Evolutionary conservation across 2,329 filamentous ascomycete genomes (phyloP).

Genomic region (Fusarium sp.): DNA sequence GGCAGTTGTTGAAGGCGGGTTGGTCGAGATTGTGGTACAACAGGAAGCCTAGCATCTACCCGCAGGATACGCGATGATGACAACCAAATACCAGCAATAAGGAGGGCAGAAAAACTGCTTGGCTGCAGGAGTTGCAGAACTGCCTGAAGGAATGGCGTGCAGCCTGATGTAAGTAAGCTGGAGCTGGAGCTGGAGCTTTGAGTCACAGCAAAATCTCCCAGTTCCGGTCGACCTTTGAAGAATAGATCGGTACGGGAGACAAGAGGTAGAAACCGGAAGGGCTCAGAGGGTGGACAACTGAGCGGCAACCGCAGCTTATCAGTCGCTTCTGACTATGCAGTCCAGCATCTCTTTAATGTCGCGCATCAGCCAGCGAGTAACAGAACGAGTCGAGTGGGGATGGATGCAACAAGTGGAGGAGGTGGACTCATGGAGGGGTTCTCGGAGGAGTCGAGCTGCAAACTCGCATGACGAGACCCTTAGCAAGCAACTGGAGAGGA

Average conservation of each 20-base stretch:
- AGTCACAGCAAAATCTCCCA: slow-evolving; percentile 20
- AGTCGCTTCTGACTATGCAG: slow-evolving; percentile 39
- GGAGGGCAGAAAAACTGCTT: slow-evolving; percentile 12
- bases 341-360: slow-evolving; percentile 39
- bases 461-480: slow-evolving; percentile 31
- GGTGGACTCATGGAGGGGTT: slow-evolving; percentile 40
- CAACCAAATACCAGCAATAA: slow-evolving; percentile 11
- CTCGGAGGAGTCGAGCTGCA: slow-evolving; percentile 35
- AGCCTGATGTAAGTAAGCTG: slow-evolving; percentile 24
- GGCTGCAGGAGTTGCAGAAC: slow-evolving; percentile 24
- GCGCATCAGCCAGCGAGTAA: slow-evolving; percentile 38
- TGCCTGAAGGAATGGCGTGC: slow-evolving; percentile 14
- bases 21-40: slow-evolving; percentile 36
- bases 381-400: slow-evolving; percentile 35
- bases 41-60: slow-evolving; percentile 27
- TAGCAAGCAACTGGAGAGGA: not conserved
- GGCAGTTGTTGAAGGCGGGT: slow-evolving; percentile 23
- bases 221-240: slow-evolving; percentile 33
- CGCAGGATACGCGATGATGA: slow-evolving; percentile 16
- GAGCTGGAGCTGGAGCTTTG: slow-evolving; percentile 19
- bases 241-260: slow-evolving; percentile 16
- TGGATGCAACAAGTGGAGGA: slow-evolving; percentile 38
- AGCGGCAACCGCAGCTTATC: slow-evolving; percentile 44
- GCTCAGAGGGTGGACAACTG: slow-evolving; percentile 37
- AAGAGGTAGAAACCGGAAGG: slow-evolving; percentile 37